Evolutionary conservation across 139 green algal genomes (phyloP), one percentile per base, ranked within the genome.

Genomic region (Tetradesmus obliquus): DNA sequence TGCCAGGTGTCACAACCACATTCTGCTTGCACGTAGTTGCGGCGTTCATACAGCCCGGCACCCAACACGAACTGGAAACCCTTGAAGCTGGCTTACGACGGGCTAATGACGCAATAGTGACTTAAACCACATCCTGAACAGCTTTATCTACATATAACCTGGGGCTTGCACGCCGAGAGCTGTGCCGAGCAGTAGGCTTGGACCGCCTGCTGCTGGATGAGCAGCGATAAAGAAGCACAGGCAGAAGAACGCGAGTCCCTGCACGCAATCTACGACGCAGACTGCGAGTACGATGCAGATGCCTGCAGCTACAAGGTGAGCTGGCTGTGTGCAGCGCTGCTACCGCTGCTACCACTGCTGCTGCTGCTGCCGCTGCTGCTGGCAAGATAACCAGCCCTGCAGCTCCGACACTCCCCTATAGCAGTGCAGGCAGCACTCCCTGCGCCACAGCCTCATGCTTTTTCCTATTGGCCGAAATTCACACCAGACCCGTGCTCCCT

Each of bases 221-320:
- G 66, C 66, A 76, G 66, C 58, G 83, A 93, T 69, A 15, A 9
- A 19, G 84, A 93, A 62, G 81, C 93, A 45, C 94, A 95, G 82
- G 92, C 93, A 19, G 95, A 97, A 55, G 96, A 98, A 91, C 76
- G 96, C 0, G 88, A 86, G 10, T 95, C 95, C 0, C 54, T 98
- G 55, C 85, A 94, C 13, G 94, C 95, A 24, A 98, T 98, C 7
- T 97, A 95, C 84, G 96, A 94, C 0, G 88, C 95, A 7, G 94
- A 95, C 24, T 88, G 85, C 15, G 24, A 90, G 5, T 62, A 92
- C 2, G 24, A 93, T 2, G 82, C 71, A 0, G 91, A 93, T 13
- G 54, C 87, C 15, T 32, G 51, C 8, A 86, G 84, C 1, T 72
- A 89, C 12, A 66, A 92, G 76, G 93, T 95, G 55, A 57, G 87